Evolutionary conservation across 345 rosid genomes (phyloP), one percentile per base, ranked within the genome.

Genomic region (Sonneratia alba): DNA sequence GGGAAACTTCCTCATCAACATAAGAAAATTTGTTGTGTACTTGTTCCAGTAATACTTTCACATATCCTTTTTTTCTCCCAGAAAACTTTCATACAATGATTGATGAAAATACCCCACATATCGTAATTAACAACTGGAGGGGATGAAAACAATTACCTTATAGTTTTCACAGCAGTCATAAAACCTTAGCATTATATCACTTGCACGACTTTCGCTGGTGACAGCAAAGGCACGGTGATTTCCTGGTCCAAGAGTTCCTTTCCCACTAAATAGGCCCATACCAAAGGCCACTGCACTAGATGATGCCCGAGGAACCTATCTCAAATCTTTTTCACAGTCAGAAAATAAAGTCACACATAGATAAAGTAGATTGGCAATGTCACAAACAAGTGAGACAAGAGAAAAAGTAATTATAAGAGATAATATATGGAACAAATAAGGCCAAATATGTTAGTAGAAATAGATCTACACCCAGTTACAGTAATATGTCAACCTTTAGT

Each of bases 241-340:
- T 37, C 87, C 99, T 16, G 85, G 94, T 74, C 99, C 98, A 42
- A 95, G 87, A 76, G 76, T 77, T 77, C 98, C 99, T 79, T 74
- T 92, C 76, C 74, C 92, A 7, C 84, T 86, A 70, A 95, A 88
- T n/a, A 92, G 83, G 40, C 99, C 98, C 89, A 92, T 87, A 74
- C 99, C 99, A 85, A 92, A 95, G 14, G 99, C 98, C 78, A 95
- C 94, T 64, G 97, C 98, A 83, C 98, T 90, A 27, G 99, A 93
- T 72, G 99, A 88, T 62, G 98, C 96, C 71, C 94, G 85, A 75
- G 96, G 96, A 82, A 95, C 82, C 99, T 95, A 78, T 68, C 69
- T 64, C 63, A 57, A 69, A 11, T 67, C 27, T 53, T 49, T 56
- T 19, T 22, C 43, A 55, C 7, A 9, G 47, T 53, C 6, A 70